Evolutionary conservation across 2,329 filamentous ascomycete genomes (phyloP), one percentile per base, ranked within the genome.

Genomic region (Microsporum audouinii): DNA sequence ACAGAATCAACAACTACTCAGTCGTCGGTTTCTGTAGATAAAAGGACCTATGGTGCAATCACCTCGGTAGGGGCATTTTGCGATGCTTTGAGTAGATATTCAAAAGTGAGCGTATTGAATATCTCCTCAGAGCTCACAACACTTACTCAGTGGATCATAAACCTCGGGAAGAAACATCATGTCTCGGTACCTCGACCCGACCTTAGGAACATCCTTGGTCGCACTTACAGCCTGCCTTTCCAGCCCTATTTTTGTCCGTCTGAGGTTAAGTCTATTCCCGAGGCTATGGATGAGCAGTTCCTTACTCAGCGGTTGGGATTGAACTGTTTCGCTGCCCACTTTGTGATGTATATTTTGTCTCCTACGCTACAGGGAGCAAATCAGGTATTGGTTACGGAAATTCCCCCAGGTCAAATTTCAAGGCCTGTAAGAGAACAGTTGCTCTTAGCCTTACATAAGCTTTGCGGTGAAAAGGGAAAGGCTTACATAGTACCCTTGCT

Each of bases 81-180:
- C 55, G 58, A 61, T 43, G 68, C 67, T 0, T 31, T 69, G 4
- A 63, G 61, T 1, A 27, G 45, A 17, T 57, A 34, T 33, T 59
- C 60, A 17, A 29, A n/a, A 36, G 59, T 65, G 23, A 59, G 27
- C 7, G 27, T 45, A 1, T 8, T 65, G 7, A 47, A 64, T 14
- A 38, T 63, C n/a, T n/a, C 60, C 14, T 56, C 60, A n/a, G 63
- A 67, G 5, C 71, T 72, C 5, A n/a, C 75, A 27, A 80, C 77
- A 0, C 68, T 85, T 5, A 76, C 79, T 0, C 77, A 71, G 60
- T 88, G 85, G 84, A 72, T 83, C 1, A 72, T 81, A 0, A 77
- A 76, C 0, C 68, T 79, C 0, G 79, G 87, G 51, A 77, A 79
- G 17, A 79, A 79, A 5, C 76, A 79, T 67, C 72, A 60, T 8